Evolutionary conservation across 257 asterid genomes (phyloP).

Genomic region (Nicotiana otophora): DNA sequence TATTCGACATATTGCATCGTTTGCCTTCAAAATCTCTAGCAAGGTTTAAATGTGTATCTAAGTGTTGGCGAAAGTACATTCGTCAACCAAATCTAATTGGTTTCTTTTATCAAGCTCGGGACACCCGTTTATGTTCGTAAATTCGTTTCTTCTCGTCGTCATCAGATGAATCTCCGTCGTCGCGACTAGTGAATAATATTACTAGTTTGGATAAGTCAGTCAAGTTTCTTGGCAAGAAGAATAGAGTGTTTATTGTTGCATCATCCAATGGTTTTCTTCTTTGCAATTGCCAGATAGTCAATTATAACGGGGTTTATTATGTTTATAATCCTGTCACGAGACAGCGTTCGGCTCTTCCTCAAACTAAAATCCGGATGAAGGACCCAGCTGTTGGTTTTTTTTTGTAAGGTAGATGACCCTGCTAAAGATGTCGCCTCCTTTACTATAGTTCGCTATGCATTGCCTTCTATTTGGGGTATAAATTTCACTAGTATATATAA

Average conservation of each 20-base stretch:
- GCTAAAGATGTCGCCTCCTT: background rate
- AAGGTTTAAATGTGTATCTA: background rate
- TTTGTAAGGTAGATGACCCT: background rate
- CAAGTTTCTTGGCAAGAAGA: background rate
- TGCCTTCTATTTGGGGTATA: background rate
- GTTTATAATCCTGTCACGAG: background rate
- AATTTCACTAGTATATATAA: background rate
- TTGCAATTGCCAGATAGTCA: background rate
- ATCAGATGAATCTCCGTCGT: background rate
- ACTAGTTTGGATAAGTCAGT: background rate
- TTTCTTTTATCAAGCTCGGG: background rate
- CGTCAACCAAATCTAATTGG: background rate
- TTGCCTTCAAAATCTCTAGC: background rate
- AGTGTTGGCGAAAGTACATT: background rate
- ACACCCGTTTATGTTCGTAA: background rate
- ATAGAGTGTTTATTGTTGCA: background rate
- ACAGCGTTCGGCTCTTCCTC: background rate
- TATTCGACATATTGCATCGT: background rate
- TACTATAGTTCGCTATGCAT: background rate
- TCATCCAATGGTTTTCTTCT: background rate
- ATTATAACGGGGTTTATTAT: background rate
- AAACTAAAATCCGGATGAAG: background rate
- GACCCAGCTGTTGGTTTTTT: background rate
- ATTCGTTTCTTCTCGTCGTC: background rate
- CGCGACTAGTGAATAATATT: background rate